Evolutionary conservation across 805 yeast genomes (phyloP), one percentile per base, ranked within the genome.

Genomic region (Yarrowia sp.): DNA sequence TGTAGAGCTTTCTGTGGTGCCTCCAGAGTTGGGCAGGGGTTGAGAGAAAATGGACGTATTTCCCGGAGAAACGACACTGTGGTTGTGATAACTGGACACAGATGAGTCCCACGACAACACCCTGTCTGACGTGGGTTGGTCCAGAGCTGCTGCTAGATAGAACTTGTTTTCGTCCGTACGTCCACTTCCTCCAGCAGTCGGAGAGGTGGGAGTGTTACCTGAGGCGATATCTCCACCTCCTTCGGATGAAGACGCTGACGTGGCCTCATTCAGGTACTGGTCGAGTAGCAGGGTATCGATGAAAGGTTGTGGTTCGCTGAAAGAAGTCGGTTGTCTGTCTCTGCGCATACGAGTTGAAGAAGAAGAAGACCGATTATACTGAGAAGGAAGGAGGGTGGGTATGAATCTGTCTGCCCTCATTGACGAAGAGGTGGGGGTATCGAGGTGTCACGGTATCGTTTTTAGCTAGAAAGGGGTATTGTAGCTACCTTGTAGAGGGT

Each of bases 401-500:
- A 55, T 55, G 38, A 55, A 55, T 55, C 61, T 55, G 17, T 55
- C 61, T n/a, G 61, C 47, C 42, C 61, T 39, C 61, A 55, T 55
- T 55, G 45, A 41, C 47, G 47, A n/a, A 22, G 7, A 15, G 8
- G 15, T 31, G 14, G 55, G 28, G 57, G 58, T 36, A 36, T 51
- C 33, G 35, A 18, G 18, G 43, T 38, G 38, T 33, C 31, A 41
- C 38, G 43, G 35, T 36, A 51, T 51, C 58, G 11, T 8, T 36
- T 35, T 9, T 15, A 48, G 55, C 55, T 15, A 11, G 55, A 35
- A 35, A 33, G 41, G 55, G 55, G 41, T 48, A 48, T 31, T 48
- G 32, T 32, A 48, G 55, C 55, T 35, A 35, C 6, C 41, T 15
- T 22, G 28, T 22, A 22, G 28, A 3, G 9, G 31, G 55, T 35